A percentile compares a stretch with the other conserved stretches of the same genome.
These are phyloP conservation scores for Senna siamea DNA, from an alignment of 306 rosid genomes.

Conservation along the genomic window DNA sequence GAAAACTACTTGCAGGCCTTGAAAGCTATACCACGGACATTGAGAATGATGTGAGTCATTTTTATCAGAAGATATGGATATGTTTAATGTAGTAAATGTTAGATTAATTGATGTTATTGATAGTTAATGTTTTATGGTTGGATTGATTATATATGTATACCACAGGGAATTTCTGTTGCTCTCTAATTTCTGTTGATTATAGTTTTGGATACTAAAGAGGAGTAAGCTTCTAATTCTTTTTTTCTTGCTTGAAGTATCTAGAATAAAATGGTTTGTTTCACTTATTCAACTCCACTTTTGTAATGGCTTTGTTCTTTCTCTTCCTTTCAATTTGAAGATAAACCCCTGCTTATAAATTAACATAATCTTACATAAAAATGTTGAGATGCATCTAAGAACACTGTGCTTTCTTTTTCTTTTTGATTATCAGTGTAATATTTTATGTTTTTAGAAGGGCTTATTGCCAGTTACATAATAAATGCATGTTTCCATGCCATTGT, in stretches of 20 bases:
- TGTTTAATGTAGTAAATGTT: slow-evolving; percentile 25
- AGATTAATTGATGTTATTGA: slow-evolving; percentile 17
- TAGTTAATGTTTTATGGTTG: slow-evolving; percentile 4
- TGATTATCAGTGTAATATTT: background rate
- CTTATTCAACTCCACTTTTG: slow-evolving; percentile 8
- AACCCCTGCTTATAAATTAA: slow-evolving; percentile 9
- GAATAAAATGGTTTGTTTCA: background rate
- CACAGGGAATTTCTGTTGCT: slow-evolving; percentile 17
- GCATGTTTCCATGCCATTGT: background rate
- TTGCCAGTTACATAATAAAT: background rate
- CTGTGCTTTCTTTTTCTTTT: background rate
- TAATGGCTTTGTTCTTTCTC: slow-evolving; percentile 2
- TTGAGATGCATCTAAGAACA: background rate
- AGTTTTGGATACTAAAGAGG: slow-evolving; percentile 13
- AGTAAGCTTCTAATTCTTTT: slow-evolving; percentile 14
- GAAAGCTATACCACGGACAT: slow-evolving; percentile 88
- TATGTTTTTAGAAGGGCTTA: background rate
- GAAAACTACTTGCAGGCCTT: slow-evolving; percentile 87
- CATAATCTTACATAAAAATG: slow-evolving; percentile 6
- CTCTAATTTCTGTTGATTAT: too few species aligned
- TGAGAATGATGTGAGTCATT: slow-evolving; percentile 91
- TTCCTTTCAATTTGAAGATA: too few species aligned
- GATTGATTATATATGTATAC: slow-evolving; percentile 12
- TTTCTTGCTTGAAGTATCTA: slow-evolving; percentile 31
- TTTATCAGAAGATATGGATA: slow-evolving; percentile 18